Percentiles rank a stretch among this genome's conserved stretches.
These are phyloP conservation scores for Tardiomyces depauwii DNA, from an alignment of 1,139 yeast genomes.

Conservation along the genomic window DNA sequence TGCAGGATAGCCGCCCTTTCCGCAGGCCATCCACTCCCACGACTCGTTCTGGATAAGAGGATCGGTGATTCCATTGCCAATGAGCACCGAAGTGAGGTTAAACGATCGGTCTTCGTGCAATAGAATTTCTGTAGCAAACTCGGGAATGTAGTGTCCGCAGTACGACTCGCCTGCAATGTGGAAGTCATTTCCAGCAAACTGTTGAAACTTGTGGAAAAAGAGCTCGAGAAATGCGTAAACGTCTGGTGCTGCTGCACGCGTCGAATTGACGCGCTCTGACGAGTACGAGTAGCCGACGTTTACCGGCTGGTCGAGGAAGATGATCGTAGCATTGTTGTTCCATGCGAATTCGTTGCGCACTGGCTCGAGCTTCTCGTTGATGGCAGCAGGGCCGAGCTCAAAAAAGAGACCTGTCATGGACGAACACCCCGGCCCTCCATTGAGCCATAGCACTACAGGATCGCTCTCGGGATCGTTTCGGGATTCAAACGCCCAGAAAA, in stretches of 20 bases:
- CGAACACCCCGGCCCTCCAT: conserved; percentile 72
- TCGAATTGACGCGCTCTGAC: conserved; percentile 44
- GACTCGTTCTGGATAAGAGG: conserved; percentile 79
- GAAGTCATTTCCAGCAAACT: conserved; percentile 60
- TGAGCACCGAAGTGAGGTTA: conserved; percentile 75
- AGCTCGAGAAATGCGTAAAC: conserved; percentile 85
- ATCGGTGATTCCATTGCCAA: conserved; percentile 95
- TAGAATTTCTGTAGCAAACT: conserved; percentile 78
- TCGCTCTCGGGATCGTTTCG: conserved; percentile 56
- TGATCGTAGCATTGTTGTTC: conserved; percentile 59
- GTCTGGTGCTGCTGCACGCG: conserved; percentile 84
- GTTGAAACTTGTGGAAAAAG: conserved; percentile 86
- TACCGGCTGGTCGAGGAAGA: conserved; percentile 68
- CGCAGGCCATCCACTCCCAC: conserved; percentile 97
- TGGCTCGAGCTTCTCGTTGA: conserved; percentile 42
- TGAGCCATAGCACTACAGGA: conserved; percentile 59
- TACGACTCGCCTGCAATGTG: conserved; percentile 99
- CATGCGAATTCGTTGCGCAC: conserved; percentile 56
- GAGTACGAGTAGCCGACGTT: conserved; percentile 72
- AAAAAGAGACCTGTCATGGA: conserved; percentile 58
- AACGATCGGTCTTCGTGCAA: conserved; percentile 70
- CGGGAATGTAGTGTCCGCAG: conserved; percentile 97
- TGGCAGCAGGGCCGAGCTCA: conserved; percentile 58
- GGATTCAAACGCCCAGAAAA: conserved; percentile 69
- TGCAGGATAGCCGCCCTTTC: conserved; percentile 61